Evolutionary conservation across 176 grass and related monocot genomes (phyloP).

Genomic region (Otatea glauca): DNA sequence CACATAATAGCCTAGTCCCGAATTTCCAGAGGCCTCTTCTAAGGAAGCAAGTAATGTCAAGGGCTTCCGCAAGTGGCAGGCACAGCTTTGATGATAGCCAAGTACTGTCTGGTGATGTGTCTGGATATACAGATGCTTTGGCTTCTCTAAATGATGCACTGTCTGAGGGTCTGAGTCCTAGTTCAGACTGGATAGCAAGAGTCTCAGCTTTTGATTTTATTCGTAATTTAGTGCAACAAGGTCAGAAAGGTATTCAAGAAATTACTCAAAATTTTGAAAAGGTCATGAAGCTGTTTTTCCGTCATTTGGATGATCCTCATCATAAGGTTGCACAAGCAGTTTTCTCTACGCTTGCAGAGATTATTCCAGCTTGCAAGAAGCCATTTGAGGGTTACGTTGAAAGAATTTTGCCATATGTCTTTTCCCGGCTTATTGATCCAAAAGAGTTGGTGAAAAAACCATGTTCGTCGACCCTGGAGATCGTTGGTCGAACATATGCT

Average conservation of each 20-base stretch:
- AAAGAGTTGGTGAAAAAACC: slow-evolving; percentile 95
- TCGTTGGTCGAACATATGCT: slow-evolving; percentile 82
- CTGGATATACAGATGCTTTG: slow-evolving; percentile 75
- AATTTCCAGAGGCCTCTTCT: slow-evolving; percentile 99
- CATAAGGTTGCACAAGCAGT: slow-evolving; percentile 94
- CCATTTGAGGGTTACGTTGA: slow-evolving; percentile 88
- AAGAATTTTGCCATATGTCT: slow-evolving; percentile 87
- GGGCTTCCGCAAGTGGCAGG: slow-evolving; percentile 69
- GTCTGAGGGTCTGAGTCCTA: slow-evolving; percentile 89
- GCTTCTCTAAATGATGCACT: slow-evolving; percentile 88
- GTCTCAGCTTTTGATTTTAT: slow-evolving; percentile 97
- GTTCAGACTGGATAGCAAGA: slow-evolving; percentile 85
- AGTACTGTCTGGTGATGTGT: slow-evolving; percentile 58
- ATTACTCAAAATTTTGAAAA: slow-evolving; percentile 95
- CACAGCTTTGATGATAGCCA: slow-evolving; percentile 81
- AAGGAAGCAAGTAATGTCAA: slow-evolving; percentile 90
- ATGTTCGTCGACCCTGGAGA: slow-evolving; percentile 77
- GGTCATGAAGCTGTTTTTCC: slow-evolving; percentile 98
- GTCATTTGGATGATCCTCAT: slow-evolving; percentile 98
- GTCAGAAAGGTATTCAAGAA: slow-evolving; percentile 85
- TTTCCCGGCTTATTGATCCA: slow-evolving; percentile 91
- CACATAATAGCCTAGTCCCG: slow-evolving; percentile 70
- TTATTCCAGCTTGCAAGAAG: slow-evolving; percentile 96
- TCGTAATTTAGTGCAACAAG: slow-evolving; percentile 81
- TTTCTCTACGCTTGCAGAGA: slow-evolving; percentile 85